Percentiles rank a stretch among this genome's conserved stretches.
These are phyloP conservation scores for Colletotrichum cuscutae DNA, from an alignment of 2,329 filamentous ascomycete genomes.

Conservation along the genomic window DNA sequence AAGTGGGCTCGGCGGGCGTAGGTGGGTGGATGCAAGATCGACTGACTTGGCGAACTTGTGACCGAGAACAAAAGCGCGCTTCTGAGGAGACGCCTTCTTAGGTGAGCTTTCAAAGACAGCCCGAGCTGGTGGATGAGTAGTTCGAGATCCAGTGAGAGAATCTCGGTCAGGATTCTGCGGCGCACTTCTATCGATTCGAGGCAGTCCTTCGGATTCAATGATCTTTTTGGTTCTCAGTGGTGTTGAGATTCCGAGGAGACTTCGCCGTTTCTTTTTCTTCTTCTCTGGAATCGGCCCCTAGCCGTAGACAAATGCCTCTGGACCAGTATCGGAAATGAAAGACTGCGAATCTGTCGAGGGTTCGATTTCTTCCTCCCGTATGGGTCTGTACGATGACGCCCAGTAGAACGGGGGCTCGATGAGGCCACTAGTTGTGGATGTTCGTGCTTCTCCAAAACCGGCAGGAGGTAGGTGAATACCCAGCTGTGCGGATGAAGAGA, in stretches of 20 bases:
- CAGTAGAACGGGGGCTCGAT: constrained; percentile 24
- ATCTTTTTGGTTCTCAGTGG: background rate
- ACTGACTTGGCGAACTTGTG: constrained; percentile 18
- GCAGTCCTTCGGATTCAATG: background rate
- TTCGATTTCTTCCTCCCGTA: constrained; percentile 4
- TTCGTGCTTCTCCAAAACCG: background rate
- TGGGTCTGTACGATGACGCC: constrained; percentile 26
- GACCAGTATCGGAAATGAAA: background rate
- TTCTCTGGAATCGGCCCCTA: constrained; percentile 20
- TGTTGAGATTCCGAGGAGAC: constrained; percentile 13
- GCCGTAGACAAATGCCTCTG: constrained; percentile 30
- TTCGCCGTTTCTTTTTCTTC: constrained; percentile 23
- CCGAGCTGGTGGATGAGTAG: background rate
- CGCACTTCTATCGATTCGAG: background rate
- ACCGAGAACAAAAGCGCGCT: background rate
- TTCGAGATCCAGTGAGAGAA: background rate
- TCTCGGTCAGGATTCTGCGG: background rate
- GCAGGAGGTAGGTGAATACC: background rate
- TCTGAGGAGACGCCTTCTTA: background rate
- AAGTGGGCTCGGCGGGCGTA: background rate
- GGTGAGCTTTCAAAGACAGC: background rate
- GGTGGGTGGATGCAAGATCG: constrained; percentile 5
- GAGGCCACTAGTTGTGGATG: background rate
- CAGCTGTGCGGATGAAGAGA: background rate
- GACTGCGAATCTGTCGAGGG: background rate